Base-by-base conservation (phyloP, 202 grass and related monocot genomes). In the Bolboschoenoplectus hybrid region DNA sequence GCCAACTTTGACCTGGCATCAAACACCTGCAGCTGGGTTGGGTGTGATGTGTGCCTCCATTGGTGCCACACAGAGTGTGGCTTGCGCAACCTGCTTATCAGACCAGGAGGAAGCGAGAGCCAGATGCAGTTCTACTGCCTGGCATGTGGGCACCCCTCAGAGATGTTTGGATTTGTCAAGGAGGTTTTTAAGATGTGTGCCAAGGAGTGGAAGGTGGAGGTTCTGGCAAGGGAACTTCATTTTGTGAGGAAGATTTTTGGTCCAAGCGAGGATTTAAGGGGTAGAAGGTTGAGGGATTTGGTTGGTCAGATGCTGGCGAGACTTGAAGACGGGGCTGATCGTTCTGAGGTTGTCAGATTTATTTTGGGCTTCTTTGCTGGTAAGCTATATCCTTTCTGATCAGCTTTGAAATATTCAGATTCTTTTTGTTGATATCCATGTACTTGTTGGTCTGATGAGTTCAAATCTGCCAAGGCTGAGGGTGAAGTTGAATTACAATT, bases 81-180 rank as follows among this genome's bases (percentile, higher is more conserved):
- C 9, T 83, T 95, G 57, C 90, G 12, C n/a, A 85, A 90, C 77
- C 92, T 89, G 80, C 82, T 91, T 85, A 98, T 98, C 87, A 88
- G 82, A 32, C 90, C 93, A 76, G 82, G 90, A 87, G 74, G 86
- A 47, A 82, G 67, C 6, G 82, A 82, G 81, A 81, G 49, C n/a
- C 91, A 94, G 63, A 91, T 92, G 80, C 93, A 94, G 60, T 98
- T 98, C 85, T 85, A 94, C 80, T 98, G 96, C 9, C 14, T 82
- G 78, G 93, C 91, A 56, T 98, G 96, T 84, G 90, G 86, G 19
- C 93, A 98, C 88, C 90, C 91, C 63, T 95, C 93, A 46, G 91
- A 98, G 87, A 98, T 98, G 93, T 94, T 96, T 96, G 97, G 97
- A 72, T 96, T 98, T 91, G 93, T 98, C 61, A 95, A 92, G 80